These are phyloP conservation scores for Clitopilus passeckerianus DNA, from an alignment of 768 basidiomycete genomes.

Conservation along the genomic window DNA sequence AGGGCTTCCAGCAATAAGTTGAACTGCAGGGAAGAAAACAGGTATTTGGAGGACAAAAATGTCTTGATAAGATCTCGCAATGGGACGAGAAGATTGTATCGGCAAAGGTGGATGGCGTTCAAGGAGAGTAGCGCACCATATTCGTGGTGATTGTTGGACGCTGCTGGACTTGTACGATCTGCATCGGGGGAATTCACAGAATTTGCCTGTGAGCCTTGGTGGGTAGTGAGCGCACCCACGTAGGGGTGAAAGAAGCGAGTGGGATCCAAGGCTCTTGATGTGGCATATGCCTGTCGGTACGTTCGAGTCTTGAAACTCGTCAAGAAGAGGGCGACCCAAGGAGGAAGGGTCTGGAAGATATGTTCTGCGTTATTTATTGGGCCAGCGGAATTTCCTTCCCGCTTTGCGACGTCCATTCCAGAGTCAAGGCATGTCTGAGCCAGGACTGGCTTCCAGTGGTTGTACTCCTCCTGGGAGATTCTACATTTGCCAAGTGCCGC, in stretches of 20 bases:
- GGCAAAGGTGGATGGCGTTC: slow-evolving; percentile 41
- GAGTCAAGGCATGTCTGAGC: slow-evolving; percentile 25
- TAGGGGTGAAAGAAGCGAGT: slow-evolving; percentile 28
- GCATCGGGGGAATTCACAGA: not conserved
- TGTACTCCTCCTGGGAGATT: slow-evolving; percentile 31
- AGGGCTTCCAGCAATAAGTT: slow-evolving; percentile 52
- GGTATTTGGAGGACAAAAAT: slow-evolving; percentile 30
- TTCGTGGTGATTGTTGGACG: not conserved
- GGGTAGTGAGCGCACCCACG: slow-evolving; percentile 13
- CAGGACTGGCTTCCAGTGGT: slow-evolving; percentile 32
- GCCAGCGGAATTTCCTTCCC: not conserved
- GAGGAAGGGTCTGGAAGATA: slow-evolving; percentile 23
- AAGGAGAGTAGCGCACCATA: slow-evolving; percentile 41
- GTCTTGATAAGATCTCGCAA: slow-evolving; percentile 38
- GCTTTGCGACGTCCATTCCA: slow-evolving; percentile 19
- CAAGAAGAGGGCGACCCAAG: slow-evolving; percentile 54
- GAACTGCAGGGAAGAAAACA: slow-evolving; percentile 30
- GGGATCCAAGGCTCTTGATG: slow-evolving; percentile 35
- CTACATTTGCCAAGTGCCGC: slow-evolving; percentile 24
- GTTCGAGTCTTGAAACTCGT: slow-evolving; percentile 41
- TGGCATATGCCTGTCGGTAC: slow-evolving; percentile 37
- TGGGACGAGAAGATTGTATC: slow-evolving; percentile 41
- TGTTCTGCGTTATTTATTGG: slow-evolving; percentile 1
- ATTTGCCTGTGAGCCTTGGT: too few species aligned
- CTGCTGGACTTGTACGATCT: too few species aligned